phyloP scores from a whole-genome alignment of 371 early-diverging fungal species.

The Mucor sp. region DNA sequence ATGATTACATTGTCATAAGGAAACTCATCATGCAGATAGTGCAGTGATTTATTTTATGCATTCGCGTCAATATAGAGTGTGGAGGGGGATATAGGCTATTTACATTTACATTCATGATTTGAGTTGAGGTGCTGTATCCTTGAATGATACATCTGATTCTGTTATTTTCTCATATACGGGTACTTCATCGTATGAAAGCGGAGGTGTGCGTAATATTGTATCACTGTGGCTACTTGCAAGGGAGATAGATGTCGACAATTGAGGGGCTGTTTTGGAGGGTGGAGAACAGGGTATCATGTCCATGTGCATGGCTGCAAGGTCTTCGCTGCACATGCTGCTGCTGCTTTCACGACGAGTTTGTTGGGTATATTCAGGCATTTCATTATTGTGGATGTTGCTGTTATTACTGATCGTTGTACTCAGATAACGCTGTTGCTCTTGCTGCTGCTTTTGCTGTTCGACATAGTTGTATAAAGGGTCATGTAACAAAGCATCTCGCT shows the following conservation, averaged over 20 bases:
- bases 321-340: constrained; percentile 15
- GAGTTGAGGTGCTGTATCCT: not conserved
- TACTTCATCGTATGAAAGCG: not conserved
- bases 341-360: constrained; percentile 4
- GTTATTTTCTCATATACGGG: not conserved
- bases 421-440: not conserved
- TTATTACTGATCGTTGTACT: not conserved
- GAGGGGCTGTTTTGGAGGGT: not conserved
- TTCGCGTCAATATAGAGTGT: not conserved
- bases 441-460: not conserved
- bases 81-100: not conserved
- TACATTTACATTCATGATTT: not conserved
- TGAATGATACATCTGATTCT: not conserved
- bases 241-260: not conserved
- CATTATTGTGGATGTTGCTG: not conserved
- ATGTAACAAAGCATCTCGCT: constrained; percentile 17
- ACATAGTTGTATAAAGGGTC: not conserved
- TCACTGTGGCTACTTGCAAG: constrained; percentile 1
- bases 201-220: not conserved
- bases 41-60: not conserved
- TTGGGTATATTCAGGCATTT: not conserved
- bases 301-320: constrained; percentile 19
- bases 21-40: not conserved
- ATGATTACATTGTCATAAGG: not conserved
- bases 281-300: constrained; percentile 1